phyloP scores from a whole-genome alignment of 2,329 filamentous ascomycete species.

The Aspergillus latus region DNA sequence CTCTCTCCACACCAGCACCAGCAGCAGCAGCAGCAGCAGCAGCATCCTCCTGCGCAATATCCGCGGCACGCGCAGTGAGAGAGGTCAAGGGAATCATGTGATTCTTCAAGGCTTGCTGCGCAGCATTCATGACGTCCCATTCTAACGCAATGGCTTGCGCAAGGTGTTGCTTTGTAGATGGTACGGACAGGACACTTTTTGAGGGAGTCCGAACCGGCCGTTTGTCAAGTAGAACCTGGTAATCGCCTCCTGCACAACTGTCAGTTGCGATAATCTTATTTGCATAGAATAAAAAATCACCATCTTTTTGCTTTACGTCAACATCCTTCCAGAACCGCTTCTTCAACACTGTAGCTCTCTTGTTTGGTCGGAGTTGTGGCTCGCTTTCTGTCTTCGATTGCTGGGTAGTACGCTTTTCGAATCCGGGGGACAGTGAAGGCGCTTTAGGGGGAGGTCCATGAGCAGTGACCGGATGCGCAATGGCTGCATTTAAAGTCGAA shows the following conservation, averaged over 20 bases:
- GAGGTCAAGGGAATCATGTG: constrained; percentile 91
- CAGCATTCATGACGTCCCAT: constrained; percentile 82
- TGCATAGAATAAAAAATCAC: constrained; percentile 42
- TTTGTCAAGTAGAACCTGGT: constrained; percentile 71
- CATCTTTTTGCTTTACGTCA: constrained; percentile 64
- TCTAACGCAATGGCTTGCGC: constrained; percentile 85
- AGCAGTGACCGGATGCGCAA: constrained; percentile 58
- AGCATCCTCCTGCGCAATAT: constrained; percentile 70
- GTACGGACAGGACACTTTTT: constrained; percentile 72
- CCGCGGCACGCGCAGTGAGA: constrained; percentile 76
- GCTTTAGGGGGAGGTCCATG: constrained; percentile 61
- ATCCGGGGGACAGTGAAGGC: constrained; percentile 52
- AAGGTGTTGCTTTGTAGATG: constrained; percentile 73
- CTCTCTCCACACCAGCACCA: constrained; percentile 33
- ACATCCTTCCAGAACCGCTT: constrained; percentile 91
- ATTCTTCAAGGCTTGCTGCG: constrained; percentile 78
- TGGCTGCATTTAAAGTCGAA: constrained; percentile 45
- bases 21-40: constrained; percentile 31
- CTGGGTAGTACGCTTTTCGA: constrained; percentile 49
- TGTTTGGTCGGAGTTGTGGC: constrained; percentile 30
- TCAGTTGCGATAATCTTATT: constrained; percentile 6
- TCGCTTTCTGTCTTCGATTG: constrained; percentile 39
- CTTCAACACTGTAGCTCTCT: constrained; percentile 48
- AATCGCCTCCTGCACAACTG: constrained; percentile 43
- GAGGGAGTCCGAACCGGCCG: constrained; percentile 74